Evolutionary conservation across 2,329 filamentous ascomycete species (phyloP), one percentile per base, ranked within the genome.

Genomic region (Cryphonectria nitschkei): DNA sequence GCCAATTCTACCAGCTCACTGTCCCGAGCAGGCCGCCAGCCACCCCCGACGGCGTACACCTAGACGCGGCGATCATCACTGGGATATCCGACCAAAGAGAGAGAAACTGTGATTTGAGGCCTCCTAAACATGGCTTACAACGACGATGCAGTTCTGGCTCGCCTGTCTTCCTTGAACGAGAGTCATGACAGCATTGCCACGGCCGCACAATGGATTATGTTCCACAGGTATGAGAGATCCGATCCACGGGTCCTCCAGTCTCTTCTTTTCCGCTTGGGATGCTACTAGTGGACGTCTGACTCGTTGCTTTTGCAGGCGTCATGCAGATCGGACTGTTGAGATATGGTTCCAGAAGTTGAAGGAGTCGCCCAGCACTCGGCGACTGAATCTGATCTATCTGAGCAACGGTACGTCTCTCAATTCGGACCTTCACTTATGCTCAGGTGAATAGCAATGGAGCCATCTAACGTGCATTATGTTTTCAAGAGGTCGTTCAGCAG

Each of bases 131-230:
- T 99, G 95, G 91, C 96, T 62, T 98, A 97, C 83, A 96, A 92
- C 75, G 95, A 98, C 82, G 96, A 99, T 84, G 93, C 94, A 63
- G 94, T 99, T 69, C 90, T 95, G 80, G 94, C 95, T 68, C 98
- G 98, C 84, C 91, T 99, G 68, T 97, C 95, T 43, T 93, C 94
- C 58, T 88, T 99, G 73, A 98, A 97, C 82, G 97, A 99, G 83
- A 97, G 94, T 14, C 95, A 99, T 80, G 96, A 99, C 80, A 97
- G 94, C 82, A 98, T 99, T 78, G 89, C 97, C 73, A 95, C 93
- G 50, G 95, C 97, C 73, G 94, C 96, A 70, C 95, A 98, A 90
- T 99, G 97, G 97, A 96, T 99, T 73, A 97, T 99, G 92, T 99
- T 99, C 80, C 95, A 99, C 83, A 92, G 94, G 94, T 97, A 90